These are phyloP conservation scores for Piper betle DNA, from an alignment of 164 flowering plant genomes.

Conservation along the genomic window DNA sequence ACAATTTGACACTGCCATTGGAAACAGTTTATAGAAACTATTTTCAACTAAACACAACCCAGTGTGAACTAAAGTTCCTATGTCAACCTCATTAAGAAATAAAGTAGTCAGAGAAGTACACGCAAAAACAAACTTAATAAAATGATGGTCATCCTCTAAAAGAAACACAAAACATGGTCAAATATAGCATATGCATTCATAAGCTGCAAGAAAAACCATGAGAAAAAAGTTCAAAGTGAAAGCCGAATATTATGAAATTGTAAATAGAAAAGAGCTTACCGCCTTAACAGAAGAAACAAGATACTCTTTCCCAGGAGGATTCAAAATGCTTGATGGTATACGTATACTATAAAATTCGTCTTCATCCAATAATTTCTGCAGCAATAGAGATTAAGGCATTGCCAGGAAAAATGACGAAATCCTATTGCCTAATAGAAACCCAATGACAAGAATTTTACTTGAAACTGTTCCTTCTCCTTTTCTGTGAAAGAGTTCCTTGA, in stretches of 20 bases:
- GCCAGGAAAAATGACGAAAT: background rate
- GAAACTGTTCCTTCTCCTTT: conserved; percentile 46
- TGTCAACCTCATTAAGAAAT: no score
- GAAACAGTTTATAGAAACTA: no score
- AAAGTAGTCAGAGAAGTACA: background rate
- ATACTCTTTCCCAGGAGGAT: conserved; percentile 67
- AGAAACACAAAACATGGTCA: background rate
- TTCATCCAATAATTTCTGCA: conserved; percentile 53
- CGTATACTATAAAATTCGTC: conserved; percentile 86
- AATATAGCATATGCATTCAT: background rate
- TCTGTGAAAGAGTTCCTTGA: conserved; percentile 52
- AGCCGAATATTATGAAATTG: background rate
- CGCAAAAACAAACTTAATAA: no score
- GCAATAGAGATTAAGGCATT: background rate
- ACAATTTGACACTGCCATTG: no score
- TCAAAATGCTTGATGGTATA: conserved; percentile 70
- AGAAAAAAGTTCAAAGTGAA: no score
- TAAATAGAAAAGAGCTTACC: conserved; percentile 25
- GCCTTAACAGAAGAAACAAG: conserved; percentile 76
- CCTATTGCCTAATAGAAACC: background rate
- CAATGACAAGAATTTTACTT: conserved; percentile 22
- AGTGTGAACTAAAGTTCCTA: background rate
- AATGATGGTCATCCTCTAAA: background rate
- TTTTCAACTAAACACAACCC: background rate
- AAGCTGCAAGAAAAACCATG: background rate